phyloP scores from a whole-genome alignment of 106 monocot species.

The Allium fistulosum region DNA sequence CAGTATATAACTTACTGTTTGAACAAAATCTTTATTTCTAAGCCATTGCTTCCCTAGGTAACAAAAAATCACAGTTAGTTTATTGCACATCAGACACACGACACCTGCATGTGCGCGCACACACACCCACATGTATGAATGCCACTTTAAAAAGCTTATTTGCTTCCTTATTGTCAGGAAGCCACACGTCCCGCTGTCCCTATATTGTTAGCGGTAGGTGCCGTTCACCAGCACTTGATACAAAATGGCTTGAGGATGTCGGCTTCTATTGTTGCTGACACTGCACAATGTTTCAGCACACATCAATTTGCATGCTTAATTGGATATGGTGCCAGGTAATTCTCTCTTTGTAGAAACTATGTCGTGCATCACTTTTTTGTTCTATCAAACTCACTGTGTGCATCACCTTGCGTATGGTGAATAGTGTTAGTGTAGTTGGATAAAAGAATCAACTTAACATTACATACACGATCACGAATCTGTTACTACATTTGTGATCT shows the following conservation, averaged over 20 bases:
- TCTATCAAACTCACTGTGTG: not conserved
- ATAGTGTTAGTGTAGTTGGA: no score
- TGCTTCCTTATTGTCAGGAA: constrained; percentile 39
- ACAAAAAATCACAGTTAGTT: no score
- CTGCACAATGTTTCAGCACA: constrained; percentile 99
- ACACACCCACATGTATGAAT: no score
- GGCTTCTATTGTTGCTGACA: constrained; percentile 95
- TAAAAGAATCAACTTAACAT: no score
- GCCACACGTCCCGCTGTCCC: constrained; percentile 93
- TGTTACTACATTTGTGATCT: no score
- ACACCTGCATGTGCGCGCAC: no score
- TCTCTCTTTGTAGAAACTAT: not conserved
- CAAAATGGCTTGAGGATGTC: constrained; percentile 97
- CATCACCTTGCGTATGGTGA: not conserved
- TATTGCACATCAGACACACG: no score
- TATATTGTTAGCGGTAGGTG: constrained; percentile 93
- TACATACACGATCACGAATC: no score
- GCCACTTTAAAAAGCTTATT: not conserved
- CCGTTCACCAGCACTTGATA: constrained; percentile 98
- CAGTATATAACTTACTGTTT: no score
- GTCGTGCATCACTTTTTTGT: not conserved
- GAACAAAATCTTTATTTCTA: no score
- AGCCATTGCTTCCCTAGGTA: no score
- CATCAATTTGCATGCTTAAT: constrained; percentile 99
- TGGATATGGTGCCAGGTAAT: constrained; percentile 98